Evolutionary conservation across 108 stramenopile genomes (phyloP), one percentile per base, ranked within the genome.

Genomic region (Aurantiochytrium sp.): DNA sequence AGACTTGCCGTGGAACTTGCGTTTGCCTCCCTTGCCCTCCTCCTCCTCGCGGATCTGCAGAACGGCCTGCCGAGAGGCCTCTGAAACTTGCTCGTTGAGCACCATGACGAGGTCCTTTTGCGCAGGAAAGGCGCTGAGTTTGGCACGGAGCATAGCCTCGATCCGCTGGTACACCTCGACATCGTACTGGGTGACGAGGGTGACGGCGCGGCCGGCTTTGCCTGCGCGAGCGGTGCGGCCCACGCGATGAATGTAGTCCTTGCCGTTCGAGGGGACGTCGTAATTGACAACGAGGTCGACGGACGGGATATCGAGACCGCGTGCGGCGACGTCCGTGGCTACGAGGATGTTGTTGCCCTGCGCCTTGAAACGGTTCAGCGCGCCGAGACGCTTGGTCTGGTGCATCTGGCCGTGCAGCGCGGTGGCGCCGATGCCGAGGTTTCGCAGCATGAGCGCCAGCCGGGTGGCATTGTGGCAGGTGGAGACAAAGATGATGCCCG

Each of bases 181-280:
- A 94, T 97, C 98, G 90, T 97, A 98, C 92, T 99, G 99, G 41
- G 99, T 98, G 32, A 99, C 99, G 92, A 99, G 93, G 12, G 98
- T 97, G 87, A 99, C 93, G 30, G 98, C 96, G 68, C 96, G 94
- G 1, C 99, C 99, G 24, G 96, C 95, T 54, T 95, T 86, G 52
- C 99, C 98, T 8, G 99, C 99, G 55, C 98, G 92, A 4, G 99
- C 98, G 1, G 99, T 99, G 30, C 99, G 90, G 21, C 99, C 99
- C 24, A 98, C 97, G 36, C 99, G 90, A 87, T 98, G 97, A 19
- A 98, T 94, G 91, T 99, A 98, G 89, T 97, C 96, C 39, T 97
- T 96, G 54, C 92, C 94, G 87, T 94, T 95, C 52, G 95, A 88
- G 0, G 99, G 99, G 1, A 99, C 91, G 88, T 99, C 99, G 37